phyloP scores from a whole-genome alignment of 2,329 filamentous ascomycete species.

The Talaromyces piceae region DNA sequence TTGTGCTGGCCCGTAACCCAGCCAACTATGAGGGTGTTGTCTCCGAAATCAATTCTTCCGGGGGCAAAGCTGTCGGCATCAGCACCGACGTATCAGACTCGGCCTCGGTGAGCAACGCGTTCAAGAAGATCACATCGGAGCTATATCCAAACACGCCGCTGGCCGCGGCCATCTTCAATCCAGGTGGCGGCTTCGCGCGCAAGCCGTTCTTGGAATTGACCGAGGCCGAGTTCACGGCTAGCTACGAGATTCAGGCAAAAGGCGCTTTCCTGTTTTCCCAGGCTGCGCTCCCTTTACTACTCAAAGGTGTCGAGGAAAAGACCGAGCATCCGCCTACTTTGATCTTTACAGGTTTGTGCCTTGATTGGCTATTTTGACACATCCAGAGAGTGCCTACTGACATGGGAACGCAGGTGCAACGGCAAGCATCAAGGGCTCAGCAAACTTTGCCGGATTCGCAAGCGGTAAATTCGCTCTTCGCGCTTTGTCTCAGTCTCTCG shows the following conservation, averaged over 20 bases:
- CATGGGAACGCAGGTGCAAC: conserved; percentile 55
- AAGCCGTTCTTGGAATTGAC: conserved; percentile 57
- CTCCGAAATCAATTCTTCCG: conserved; percentile 51
- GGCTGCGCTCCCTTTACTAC: conserved; percentile 60
- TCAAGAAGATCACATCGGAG: conserved; percentile 47
- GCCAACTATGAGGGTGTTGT: conserved; percentile 50
- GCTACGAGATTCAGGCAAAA: conserved; percentile 42
- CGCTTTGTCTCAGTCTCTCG: conserved; percentile 65
- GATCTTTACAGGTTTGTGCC: conserved; percentile 56
- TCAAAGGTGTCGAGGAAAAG: conserved; percentile 43
- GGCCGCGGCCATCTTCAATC: conserved; percentile 55
- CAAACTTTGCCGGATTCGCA: conserved; percentile 63
- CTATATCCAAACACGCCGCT: conserved; percentile 37
- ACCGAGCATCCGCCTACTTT: conserved; percentile 64
- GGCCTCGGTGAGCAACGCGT: conserved; percentile 46
- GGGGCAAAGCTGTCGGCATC: conserved; percentile 55
- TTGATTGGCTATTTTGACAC: neutral
- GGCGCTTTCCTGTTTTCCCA: conserved; percentile 75
- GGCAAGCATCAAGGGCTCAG: conserved; percentile 65
- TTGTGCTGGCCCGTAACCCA: conserved; percentile 52
- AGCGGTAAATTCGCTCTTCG: conserved; percentile 73
- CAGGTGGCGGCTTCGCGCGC: conserved; percentile 48
- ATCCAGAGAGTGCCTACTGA: neutral
- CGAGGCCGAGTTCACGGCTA: conserved; percentile 48
- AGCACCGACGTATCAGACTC: conserved; percentile 51